Evolutionary conservation across 1,139 yeast genomes (phyloP).

Genomic region (Yamadazyma siamensis): DNA sequence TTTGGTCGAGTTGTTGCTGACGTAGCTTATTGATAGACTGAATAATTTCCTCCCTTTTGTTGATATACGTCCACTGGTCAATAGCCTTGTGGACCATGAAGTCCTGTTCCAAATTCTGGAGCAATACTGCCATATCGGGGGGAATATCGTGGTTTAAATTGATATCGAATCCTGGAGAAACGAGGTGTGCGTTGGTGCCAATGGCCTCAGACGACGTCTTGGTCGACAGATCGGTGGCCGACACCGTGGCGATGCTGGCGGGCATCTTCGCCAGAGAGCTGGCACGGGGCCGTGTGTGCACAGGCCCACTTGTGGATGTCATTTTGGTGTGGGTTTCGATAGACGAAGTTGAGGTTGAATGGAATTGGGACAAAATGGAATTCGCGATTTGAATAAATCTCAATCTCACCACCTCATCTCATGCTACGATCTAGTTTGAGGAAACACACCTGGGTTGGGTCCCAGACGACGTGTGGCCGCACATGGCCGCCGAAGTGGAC

Average conservation of each 20-base stretch:
- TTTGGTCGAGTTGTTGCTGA: slow-evolving; percentile 24
- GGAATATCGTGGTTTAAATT: slow-evolving; percentile 35
- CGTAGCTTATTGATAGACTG: slow-evolving; percentile 35
- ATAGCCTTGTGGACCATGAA: slow-evolving; percentile 39
- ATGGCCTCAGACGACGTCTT: slow-evolving; percentile 16
- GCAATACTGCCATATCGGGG: slow-evolving; percentile 44
- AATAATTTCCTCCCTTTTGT: slow-evolving; percentile 46
- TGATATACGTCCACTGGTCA: slow-evolving; percentile 50
- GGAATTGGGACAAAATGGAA: too few relatives aligned
- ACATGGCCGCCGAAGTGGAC: too few relatives aligned
- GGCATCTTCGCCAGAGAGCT: slow-evolving; percentile 15
- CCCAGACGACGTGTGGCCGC: too few relatives aligned
- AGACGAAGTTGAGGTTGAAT: too few relatives aligned
- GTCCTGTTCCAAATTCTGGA: slow-evolving; percentile 44
- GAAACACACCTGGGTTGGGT: too few relatives aligned
- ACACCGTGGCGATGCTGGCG: slow-evolving; percentile 21
- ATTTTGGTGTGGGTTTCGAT: too few relatives aligned
- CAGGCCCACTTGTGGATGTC: too few relatives aligned
- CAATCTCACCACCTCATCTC: too few relatives aligned
- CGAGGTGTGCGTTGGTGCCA: slow-evolving; percentile 9
- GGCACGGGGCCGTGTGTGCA: slow-evolving; percentile 19
- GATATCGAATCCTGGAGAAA: slow-evolving; percentile 3
- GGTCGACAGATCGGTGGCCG: slow-evolving; percentile 24
- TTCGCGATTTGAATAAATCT: too few relatives aligned
- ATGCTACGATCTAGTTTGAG: too few relatives aligned